These are phyloP conservation scores for Melaleuca quinquenervia DNA, from an alignment of 345 rosid genomes.

Conservation along the genomic window DNA sequence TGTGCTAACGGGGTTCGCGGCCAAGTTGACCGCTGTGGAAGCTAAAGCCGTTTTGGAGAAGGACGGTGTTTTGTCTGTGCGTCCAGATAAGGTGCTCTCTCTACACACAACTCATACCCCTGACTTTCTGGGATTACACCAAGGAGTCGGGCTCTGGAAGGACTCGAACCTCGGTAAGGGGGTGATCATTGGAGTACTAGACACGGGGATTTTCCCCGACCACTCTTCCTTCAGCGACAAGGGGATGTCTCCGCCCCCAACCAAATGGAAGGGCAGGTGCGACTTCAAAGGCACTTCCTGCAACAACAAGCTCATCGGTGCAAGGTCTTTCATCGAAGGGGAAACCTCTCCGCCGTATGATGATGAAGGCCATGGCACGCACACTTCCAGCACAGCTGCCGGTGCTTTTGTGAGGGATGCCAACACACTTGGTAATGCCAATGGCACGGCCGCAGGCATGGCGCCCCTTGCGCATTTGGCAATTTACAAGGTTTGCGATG, in stretches of 20 bases:
- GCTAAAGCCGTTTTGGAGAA: constrained; percentile 11
- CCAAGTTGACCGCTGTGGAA: constrained; percentile 22
- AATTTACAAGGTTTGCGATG: constrained; percentile 32
- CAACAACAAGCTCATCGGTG: constrained; percentile 56
- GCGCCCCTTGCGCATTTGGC: constrained; percentile 46
- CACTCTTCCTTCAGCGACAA: constrained; percentile 37
- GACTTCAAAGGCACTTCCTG: constrained; percentile 27
- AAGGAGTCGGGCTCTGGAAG: constrained; percentile 19
- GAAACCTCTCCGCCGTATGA: constrained; percentile 15
- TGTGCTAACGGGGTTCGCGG: constrained; percentile 24
- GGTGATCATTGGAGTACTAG: constrained; percentile 37
- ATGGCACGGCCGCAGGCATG: constrained; percentile 42
- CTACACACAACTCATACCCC: constrained; percentile 47
- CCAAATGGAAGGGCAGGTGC: constrained; percentile 43
- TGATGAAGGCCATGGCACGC: constrained; percentile 43
- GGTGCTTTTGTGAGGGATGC: constrained; percentile 31
- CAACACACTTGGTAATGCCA: constrained; percentile 23
- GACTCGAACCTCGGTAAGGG: constrained; percentile 29
- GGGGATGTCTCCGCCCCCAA: constrained; percentile 29
- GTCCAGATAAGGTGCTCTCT: constrained; percentile 16
- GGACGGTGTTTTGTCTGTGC: constrained; percentile 24
- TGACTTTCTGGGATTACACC: constrained; percentile 26
- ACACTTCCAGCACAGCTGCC: constrained; percentile 46
- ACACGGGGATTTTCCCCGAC: constrained; percentile 29
- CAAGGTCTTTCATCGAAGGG: constrained; percentile 16